phyloP scores from a whole-genome alignment of 805 yeast species.

The Zygotorulaspora sp. region DNA sequence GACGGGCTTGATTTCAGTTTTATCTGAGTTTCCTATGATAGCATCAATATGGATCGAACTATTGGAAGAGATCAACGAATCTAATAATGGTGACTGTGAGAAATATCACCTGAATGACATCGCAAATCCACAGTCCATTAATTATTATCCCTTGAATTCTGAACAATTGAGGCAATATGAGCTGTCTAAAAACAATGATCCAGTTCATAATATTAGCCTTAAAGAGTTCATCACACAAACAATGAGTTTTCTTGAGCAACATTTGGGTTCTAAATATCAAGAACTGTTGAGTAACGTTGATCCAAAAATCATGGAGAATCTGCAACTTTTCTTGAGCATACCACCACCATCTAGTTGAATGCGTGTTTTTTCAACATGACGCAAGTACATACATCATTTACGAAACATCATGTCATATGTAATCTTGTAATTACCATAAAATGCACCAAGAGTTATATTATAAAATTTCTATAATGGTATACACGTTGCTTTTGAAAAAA shows the following conservation, averaged over 20 bases:
- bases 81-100: slow-evolving; percentile 50
- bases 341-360: too few relatives aligned
- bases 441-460: too few relatives aligned
- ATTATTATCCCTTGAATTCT: slow-evolving; percentile 31
- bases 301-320: slow-evolving; percentile 25
- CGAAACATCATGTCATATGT: too few relatives aligned
- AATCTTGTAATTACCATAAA: too few relatives aligned
- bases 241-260: slow-evolving; percentile 25
- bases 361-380: too few relatives aligned
- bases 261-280: slow-evolving; percentile 26
- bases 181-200: slow-evolving; percentile 40
- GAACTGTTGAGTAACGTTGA: slow-evolving; percentile 23
- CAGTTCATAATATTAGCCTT: slow-evolving; percentile 51
- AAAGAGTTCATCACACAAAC: slow-evolving; percentile 41
- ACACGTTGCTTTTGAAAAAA: too few relatives aligned
- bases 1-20: slow-evolving; percentile 33
- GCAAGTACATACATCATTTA: too few relatives aligned
- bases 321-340: slow-evolving; percentile 25
- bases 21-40: slow-evolving; percentile 35
- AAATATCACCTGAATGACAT: slow-evolving; percentile 45
- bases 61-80: slow-evolving; percentile 73
- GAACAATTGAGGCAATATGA: slow-evolving; percentile 44
- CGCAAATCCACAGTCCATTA: slow-evolving; percentile 32
- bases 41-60: slow-evolving; percentile 46
- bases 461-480: too few relatives aligned